Conservation (phyloP, 1,139 yeast genomes). For the Blastobotrys arbuscula region DNA sequence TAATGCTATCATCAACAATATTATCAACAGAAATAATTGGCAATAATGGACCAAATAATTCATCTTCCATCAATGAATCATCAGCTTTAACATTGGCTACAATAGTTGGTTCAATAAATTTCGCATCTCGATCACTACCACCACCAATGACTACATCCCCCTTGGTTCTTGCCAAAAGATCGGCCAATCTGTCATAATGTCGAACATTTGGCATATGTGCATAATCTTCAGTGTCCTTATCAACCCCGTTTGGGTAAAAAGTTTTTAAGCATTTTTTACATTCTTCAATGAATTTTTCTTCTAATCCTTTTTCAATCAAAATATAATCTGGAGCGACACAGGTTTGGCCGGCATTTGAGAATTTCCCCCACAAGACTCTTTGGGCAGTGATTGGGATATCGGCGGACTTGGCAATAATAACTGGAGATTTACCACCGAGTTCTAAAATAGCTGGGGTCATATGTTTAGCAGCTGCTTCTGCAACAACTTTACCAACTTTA, state of each 20-base stretch:
- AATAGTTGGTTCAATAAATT: slow-evolving; percentile 71
- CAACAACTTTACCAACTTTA: slow-evolving; percentile 69
- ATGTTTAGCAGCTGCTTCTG: slow-evolving; percentile 75
- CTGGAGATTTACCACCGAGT: slow-evolving; percentile 93
- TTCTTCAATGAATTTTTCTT: slow-evolving; percentile 48
- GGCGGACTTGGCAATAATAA: slow-evolving; percentile 52
- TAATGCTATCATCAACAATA: slow-evolving; percentile 45
- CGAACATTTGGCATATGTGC: slow-evolving; percentile 62
- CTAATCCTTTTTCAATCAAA: slow-evolving; percentile 54
- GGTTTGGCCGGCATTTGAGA: slow-evolving; percentile 81
- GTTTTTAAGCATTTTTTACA: slow-evolving; percentile 42
- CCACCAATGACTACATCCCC: slow-evolving; percentile 62
- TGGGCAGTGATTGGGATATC: slow-evolving; percentile 49
- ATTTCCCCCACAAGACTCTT: slow-evolving; percentile 74
- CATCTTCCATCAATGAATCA: slow-evolving; percentile 70
- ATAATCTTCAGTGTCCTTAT: slow-evolving; percentile 37
- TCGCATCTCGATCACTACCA: slow-evolving; percentile 38
- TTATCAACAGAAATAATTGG: slow-evolving; percentile 60
- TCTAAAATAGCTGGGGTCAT: slow-evolving; percentile 80
- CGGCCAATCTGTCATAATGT: slow-evolving; percentile 49
- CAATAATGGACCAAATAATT: slow-evolving; percentile 79
- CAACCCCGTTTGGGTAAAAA: slow-evolving; percentile 40
- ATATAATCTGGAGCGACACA: slow-evolving; percentile 87
- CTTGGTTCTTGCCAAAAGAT: slow-evolving; percentile 45
- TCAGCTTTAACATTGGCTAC: slow-evolving; percentile 55